Percentiles rank a stretch among this genome's conserved stretches.
phyloP scores from a whole-genome alignment of 805 yeast species.

The Candida sithepensis region DNA sequence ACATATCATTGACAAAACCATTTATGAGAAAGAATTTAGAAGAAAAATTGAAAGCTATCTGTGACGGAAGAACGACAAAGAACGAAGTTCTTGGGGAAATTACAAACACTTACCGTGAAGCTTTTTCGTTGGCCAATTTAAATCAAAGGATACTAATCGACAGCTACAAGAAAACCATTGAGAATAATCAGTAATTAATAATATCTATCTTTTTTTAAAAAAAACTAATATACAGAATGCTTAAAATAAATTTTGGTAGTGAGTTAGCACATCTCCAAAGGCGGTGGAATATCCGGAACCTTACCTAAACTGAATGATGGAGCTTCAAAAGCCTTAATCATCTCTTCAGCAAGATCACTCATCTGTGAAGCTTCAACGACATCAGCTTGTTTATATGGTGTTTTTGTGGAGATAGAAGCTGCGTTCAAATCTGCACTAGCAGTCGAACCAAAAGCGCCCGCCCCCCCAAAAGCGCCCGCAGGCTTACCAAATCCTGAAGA shows the following conservation, averaged over 20 bases:
- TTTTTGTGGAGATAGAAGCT: not conserved
- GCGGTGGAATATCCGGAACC: conserved; percentile 75
- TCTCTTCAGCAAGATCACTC: conserved; percentile 40
- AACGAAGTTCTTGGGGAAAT: conserved; percentile 53
- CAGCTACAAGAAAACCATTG: conserved; percentile 27
- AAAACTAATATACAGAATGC: not conserved
- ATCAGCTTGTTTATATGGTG: conserved; percentile 19
- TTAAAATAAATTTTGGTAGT: not conserved
- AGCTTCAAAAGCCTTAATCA: conserved; percentile 46
- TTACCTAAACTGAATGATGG: conserved; percentile 50
- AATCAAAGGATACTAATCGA: conserved; percentile 36
- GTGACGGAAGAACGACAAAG: conserved; percentile 56
- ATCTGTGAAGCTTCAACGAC: conserved; percentile 24
- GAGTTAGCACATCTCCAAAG: conserved; percentile 39
- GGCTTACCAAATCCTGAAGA: too few relatives aligned
- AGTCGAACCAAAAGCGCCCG: too few relatives aligned
- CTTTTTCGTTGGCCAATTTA: conserved; percentile 46
- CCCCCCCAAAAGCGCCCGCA: too few relatives aligned
- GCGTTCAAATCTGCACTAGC: too few relatives aligned
- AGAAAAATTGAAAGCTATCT: conserved; percentile 57
- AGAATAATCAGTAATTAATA: not conserved
- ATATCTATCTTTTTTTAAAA: not conserved
- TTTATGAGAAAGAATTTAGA: conserved; percentile 78
- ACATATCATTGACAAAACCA: conserved; percentile 79
- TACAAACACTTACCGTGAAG: conserved; percentile 55